phyloP scores from a whole-genome alignment of 1,284 basidiomycete genomes.

The Tylopilus orsonianus region DNA sequence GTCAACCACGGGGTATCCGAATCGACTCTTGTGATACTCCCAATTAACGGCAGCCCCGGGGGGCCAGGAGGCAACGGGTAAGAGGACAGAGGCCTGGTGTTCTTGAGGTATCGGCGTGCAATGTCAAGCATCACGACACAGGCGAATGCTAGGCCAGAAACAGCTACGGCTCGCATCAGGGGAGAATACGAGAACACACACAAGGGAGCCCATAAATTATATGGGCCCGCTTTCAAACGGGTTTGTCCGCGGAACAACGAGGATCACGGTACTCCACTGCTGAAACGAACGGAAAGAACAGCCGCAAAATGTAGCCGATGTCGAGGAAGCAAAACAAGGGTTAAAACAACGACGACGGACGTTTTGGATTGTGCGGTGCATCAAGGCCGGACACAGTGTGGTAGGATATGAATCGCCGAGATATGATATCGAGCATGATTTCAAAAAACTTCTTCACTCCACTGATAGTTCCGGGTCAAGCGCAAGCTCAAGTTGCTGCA shows the following conservation, averaged over 20 bases:
- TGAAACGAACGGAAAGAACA: neutral
- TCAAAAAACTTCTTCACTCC: too few relatives aligned
- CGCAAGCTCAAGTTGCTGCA: too few relatives aligned
- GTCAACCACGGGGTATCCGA: conserved; percentile 21
- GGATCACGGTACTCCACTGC: neutral
- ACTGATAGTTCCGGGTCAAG: too few relatives aligned
- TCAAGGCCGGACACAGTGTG: neutral
- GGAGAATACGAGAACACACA: neutral
- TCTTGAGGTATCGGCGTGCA: conserved; percentile 8
- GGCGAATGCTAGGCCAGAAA: conserved; percentile 5
- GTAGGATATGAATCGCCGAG: too few relatives aligned
- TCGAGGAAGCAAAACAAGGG: neutral
- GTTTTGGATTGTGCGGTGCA: neutral
- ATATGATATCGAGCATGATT: too few relatives aligned
- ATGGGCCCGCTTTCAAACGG: neutral
- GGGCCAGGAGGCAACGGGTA: conserved; percentile 27
- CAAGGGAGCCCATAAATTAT: neutral
- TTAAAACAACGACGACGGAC: neutral
- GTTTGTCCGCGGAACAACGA: neutral
- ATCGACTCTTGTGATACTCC: conserved; percentile 7
- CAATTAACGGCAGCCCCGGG: conserved; percentile 17
- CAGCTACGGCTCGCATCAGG: conserved; percentile 10
- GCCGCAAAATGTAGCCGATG: neutral
- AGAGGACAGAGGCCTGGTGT: neutral
- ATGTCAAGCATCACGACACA: conserved; percentile 13